phyloP scores from a whole-genome alignment of 352 stramenopile species.

The Globisporangium emineosum region DNA sequence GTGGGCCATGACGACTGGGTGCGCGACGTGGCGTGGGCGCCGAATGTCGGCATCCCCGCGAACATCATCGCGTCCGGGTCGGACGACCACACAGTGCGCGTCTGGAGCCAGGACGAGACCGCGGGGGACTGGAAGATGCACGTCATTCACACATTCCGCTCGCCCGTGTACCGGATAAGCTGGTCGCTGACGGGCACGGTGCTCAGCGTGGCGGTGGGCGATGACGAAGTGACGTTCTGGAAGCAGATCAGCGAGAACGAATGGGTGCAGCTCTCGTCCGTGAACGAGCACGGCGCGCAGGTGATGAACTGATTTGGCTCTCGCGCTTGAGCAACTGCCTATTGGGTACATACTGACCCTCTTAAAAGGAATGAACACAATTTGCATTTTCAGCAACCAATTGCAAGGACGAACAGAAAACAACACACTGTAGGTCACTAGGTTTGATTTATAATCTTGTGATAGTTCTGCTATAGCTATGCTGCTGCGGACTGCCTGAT shows the following conservation, averaged over 20 bases:
- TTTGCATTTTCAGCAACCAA: background rate
- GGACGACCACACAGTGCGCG: constrained; percentile 80
- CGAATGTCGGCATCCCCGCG: constrained; percentile 78
- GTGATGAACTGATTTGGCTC: constrained; percentile 12
- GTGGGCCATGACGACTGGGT: constrained; percentile 81
- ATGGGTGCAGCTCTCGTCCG: constrained; percentile 71
- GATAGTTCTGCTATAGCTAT: background rate
- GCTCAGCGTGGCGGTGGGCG: constrained; percentile 21
- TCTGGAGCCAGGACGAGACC: constrained; percentile 75
- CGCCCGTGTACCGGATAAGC: constrained; percentile 78
- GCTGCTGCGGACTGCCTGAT: background rate
- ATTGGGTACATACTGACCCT: background rate
- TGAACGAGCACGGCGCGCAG: constrained; percentile 63
- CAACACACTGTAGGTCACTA: background rate
- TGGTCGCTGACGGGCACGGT: constrained; percentile 56
- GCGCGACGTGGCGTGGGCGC: constrained; percentile 78
- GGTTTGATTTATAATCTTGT: background rate
- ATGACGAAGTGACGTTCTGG: constrained; percentile 60
- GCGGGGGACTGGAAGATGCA: constrained; percentile 58
- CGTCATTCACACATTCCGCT: constrained; percentile 64
- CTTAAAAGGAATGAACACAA: background rate
- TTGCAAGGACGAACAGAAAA: background rate
- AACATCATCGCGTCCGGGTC: constrained; percentile 78
- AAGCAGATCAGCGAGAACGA: constrained; percentile 60
- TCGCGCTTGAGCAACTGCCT: too few species aligned